A percentile compares a stretch with the other conserved stretches of the same genome.
Evolutionary conservation across 2,329 filamentous ascomycete genomes (phyloP).

Genomic region (Cercospora zeina): DNA sequence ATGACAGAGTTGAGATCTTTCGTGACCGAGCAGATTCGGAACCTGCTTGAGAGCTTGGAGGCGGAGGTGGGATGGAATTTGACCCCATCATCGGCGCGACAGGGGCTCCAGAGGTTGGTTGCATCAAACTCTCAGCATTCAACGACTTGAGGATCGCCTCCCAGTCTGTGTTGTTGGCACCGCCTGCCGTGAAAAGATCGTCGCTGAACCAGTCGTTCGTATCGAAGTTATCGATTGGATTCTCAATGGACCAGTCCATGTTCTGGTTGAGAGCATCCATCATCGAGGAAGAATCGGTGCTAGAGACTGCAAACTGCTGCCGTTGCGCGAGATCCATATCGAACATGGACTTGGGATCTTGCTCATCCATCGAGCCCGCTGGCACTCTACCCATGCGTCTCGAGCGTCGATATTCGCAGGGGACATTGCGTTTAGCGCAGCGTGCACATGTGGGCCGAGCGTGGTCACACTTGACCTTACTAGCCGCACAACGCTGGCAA

Average conservation of each 20-base stretch:
- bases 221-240: not conserved
- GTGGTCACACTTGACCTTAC: not conserved
- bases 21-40: conserved; percentile 2
- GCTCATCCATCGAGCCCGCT: not conserved
- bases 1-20: not conserved
- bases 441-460: not conserved
- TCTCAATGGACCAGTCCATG: conserved; percentile 1
- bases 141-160: not conserved
- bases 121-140: not conserved
- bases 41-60: not conserved
- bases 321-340: not conserved
- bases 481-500: conserved; percentile 1
- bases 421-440: not conserved
- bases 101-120: not conserved
- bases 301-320: not conserved
- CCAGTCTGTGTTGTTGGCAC: conserved; percentile 2
- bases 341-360: not conserved
- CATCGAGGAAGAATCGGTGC: not conserved
- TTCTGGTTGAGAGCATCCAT: conserved; percentile 1
- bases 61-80: not conserved
- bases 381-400: conserved; percentile 1
- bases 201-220: conserved; percentile 2
- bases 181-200: conserved; percentile 1
- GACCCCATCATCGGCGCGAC: not conserved
- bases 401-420: not conserved